These are phyloP conservation scores for Volvox africanus DNA, from an alignment of 139 green algal species.

Conservation along the genomic window DNA sequence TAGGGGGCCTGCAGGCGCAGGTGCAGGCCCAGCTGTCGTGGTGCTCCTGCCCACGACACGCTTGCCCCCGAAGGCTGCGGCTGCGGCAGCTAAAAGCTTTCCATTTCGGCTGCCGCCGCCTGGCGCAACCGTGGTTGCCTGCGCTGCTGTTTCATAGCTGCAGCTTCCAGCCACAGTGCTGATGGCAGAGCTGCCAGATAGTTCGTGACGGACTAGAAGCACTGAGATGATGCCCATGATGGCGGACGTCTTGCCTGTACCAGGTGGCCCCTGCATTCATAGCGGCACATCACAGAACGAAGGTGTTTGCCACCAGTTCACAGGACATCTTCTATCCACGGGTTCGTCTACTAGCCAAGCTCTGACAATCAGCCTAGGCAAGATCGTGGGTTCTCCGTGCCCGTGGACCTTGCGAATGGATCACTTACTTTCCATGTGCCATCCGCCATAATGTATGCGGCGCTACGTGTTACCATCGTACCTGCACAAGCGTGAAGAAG, in stretches of 20 bases:
- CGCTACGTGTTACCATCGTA: background rate
- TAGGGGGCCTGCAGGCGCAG: background rate
- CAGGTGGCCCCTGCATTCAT: conserved; percentile 70
- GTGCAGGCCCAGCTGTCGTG: background rate
- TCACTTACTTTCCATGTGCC: too few species aligned
- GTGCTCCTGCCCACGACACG: too few species aligned
- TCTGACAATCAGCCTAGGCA: too few species aligned
- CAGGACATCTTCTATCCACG: too few species aligned
- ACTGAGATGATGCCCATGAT: conserved; percentile 77
- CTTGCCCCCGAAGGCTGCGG: background rate
- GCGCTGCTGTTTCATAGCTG: background rate
- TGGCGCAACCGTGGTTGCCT: background rate
- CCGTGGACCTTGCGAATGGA: too few species aligned
- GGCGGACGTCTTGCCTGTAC: conserved; percentile 78
- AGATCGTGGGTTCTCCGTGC: too few species aligned
- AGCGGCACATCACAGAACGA: background rate
- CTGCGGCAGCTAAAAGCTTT: background rate
- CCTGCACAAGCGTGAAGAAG: conserved; percentile 44
- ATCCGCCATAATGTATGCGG: background rate
- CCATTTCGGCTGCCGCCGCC: background rate
- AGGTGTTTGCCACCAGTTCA: background rate
- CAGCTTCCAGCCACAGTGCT: background rate
- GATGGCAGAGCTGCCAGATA: background rate
- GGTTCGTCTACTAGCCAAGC: too few species aligned
- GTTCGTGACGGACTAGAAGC: conserved; percentile 51